These are phyloP conservation scores for Insectozyma bohioensis DNA, from an alignment of 1,139 yeast genomes.

Conservation along the genomic window DNA sequence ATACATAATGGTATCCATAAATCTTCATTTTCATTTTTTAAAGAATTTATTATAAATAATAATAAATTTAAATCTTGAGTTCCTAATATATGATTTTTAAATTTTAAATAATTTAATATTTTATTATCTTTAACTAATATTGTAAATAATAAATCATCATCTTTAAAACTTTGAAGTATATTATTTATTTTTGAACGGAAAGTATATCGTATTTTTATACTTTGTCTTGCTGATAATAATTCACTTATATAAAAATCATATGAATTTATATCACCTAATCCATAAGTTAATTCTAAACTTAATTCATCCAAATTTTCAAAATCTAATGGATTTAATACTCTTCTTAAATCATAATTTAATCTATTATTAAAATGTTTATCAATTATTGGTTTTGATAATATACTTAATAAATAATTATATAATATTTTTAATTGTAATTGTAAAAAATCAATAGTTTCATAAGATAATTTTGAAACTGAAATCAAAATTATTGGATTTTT, in stretches of 20 bases:
- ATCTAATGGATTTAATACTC: slow-evolving; percentile 68
- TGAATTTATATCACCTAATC: slow-evolving; percentile 12
- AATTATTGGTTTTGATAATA: slow-evolving; percentile 75
- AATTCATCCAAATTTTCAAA: slow-evolving; percentile 64
- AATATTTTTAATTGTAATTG: slow-evolving; percentile 69
- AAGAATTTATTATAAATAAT: slow-evolving; percentile 28
- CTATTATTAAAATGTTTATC: slow-evolving; percentile 65
- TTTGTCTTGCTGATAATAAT: slow-evolving; percentile 30
- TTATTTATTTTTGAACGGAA: slow-evolving; percentile 30
- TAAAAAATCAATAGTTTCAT: slow-evolving; percentile 34
- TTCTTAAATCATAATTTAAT: slow-evolving; percentile 80
- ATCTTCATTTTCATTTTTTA: slow-evolving; percentile 50
- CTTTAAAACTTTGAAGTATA: slow-evolving; percentile 6
- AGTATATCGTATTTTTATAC: slow-evolving; percentile 34
- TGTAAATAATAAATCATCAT: slow-evolving; percentile 35
- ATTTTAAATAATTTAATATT: slow-evolving; percentile 33
- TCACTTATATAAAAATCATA: slow-evolving; percentile 31
- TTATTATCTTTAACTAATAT: slow-evolving; percentile 24
- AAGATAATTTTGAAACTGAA: slow-evolving; percentile 58
- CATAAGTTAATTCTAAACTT: slow-evolving; percentile 52
- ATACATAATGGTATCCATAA: slow-evolving; percentile 93
- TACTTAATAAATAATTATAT: slow-evolving; percentile 76
- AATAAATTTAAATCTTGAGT: slow-evolving; percentile 34
- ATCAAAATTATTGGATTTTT: slow-evolving; percentile 72
- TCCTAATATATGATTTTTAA: slow-evolving; percentile 32